phyloP scores from a whole-genome alignment of 148 eudicot species.

The Spergularia marina region DNA sequence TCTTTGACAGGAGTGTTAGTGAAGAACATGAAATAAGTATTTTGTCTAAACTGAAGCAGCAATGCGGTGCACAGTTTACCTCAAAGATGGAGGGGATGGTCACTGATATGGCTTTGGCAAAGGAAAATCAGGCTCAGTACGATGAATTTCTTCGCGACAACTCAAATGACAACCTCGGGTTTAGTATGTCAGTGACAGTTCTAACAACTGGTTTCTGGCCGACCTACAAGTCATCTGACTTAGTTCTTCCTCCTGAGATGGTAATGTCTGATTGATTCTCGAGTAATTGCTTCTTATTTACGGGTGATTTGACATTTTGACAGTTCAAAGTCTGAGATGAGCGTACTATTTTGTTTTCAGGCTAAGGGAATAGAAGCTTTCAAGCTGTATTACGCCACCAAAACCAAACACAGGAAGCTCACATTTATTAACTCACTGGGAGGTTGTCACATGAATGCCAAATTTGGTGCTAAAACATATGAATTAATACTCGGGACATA shows the following conservation, averaged over 20 bases:
- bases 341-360: slow-evolving; percentile 28
- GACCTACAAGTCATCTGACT: slow-evolving; percentile 76
- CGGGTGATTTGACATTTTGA: neutral
- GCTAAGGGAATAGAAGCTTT: slow-evolving; percentile 77
- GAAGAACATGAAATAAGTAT: slow-evolving; percentile 89
- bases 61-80: slow-evolving; percentile 83
- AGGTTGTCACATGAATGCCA: slow-evolving; percentile 37
- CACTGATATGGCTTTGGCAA: slow-evolving; percentile 73
- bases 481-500: slow-evolving; percentile 42
- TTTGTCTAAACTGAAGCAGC: slow-evolving; percentile 76
- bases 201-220: slow-evolving; percentile 92
- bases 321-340: neutral
- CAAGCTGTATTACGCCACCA: slow-evolving; percentile 69
- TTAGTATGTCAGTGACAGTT: slow-evolving; percentile 81
- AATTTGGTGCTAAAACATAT: slow-evolving; percentile 40
- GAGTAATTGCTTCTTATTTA: neutral
- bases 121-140: slow-evolving; percentile 68
- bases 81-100: slow-evolving; percentile 97
- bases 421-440: slow-evolving; percentile 68
- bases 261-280: slow-evolving; percentile 28
- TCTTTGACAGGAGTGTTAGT: slow-evolving; percentile 76
- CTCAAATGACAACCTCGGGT: slow-evolving; percentile 49
- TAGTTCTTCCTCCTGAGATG: slow-evolving; percentile 75
- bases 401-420: slow-evolving; percentile 75
- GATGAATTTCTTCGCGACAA: slow-evolving; percentile 61